A percentile compares a stretch with the other conserved stretches of the same genome.
Conservation (phyloP, 306 rosid genomes). For the Sophora flavescens region DNA sequence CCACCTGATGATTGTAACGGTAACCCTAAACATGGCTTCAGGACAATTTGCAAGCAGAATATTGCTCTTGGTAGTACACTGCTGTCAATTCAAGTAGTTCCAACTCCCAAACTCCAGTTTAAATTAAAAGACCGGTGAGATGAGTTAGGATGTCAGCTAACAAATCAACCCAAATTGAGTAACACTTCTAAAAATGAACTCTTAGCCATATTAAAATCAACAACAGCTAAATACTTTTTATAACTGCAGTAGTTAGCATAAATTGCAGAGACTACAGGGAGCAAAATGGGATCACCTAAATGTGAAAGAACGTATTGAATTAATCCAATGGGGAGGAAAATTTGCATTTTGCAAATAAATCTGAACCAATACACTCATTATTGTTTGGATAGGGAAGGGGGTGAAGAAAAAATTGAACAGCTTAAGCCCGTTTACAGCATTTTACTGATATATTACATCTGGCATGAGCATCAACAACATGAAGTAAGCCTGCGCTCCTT, state of each 20-base stretch:
- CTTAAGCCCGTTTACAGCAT: conserved; percentile 21
- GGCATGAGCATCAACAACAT: conserved; percentile 40
- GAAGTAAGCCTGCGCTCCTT: conserved; percentile 46
- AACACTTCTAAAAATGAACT: conserved; percentile 5
- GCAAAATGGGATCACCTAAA: not conserved
- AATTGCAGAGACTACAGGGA: not conserved
- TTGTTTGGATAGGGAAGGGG: not conserved
- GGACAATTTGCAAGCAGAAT: conserved; percentile 35
- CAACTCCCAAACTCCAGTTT: conserved; percentile 29
- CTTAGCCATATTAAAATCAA: conserved; percentile 17
- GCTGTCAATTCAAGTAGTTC: conserved; percentile 11
- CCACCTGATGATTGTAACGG: conserved; percentile 44
- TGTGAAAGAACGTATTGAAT: conserved; percentile 21
- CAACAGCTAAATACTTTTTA: conserved; percentile 14
- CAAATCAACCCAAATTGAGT: conserved; percentile 32
- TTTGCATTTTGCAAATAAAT: conserved; percentile 32
- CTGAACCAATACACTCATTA: conserved; percentile 15
- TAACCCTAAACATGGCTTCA: conserved; percentile 42
- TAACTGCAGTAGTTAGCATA: conserved; percentile 9
- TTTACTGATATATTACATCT: conserved; percentile 37
- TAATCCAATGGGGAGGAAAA: conserved; percentile 1
- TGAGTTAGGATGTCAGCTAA: conserved; percentile 26
- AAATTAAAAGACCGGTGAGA: conserved; percentile 29
- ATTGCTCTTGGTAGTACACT: conserved; percentile 13
- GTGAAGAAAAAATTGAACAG: conserved; percentile 10